Conservation (phyloP, 1,284 basidiomycete species). For the Binderoboletus segoi region DNA sequence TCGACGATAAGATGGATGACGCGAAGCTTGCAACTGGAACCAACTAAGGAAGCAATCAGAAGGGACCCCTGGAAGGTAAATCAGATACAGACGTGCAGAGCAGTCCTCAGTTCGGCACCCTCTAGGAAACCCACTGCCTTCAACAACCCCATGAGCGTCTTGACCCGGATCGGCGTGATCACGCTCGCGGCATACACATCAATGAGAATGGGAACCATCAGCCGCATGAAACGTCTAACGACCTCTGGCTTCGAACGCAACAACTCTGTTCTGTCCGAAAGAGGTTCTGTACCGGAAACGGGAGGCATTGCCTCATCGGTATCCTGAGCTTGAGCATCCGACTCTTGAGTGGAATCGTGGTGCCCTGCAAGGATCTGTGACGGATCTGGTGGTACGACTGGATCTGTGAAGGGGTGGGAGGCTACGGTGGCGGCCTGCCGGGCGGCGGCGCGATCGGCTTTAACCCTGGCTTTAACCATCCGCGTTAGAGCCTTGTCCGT, state of each 20-base stretch:
- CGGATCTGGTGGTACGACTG: conserved; percentile 26
- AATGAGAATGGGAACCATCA: conserved; percentile 88
- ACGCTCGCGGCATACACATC: conserved; percentile 97
- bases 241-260: conserved; percentile 74
- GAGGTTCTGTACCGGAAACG: conserved; percentile 35
- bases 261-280: conserved; percentile 65
- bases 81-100: conserved; percentile 62
- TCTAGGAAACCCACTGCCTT: conserved; percentile 90
- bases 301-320: conserved; percentile 36
- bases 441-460: conserved; percentile 72
- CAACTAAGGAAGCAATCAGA: conserved; percentile 49
- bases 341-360: conserved; percentile 35
- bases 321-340: conserved; percentile 37
- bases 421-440: conserved; percentile 46
- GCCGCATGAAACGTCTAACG: conserved; percentile 81
- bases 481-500: conserved; percentile 82
- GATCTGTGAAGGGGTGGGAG: conserved; percentile 33
- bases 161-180: conserved; percentile 79
- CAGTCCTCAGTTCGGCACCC: conserved; percentile 70
- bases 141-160: conserved; percentile 82
- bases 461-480: conserved; percentile 75
- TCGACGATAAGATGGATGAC: conserved; percentile 88
- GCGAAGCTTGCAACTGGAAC: conserved; percentile 92
- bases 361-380: conserved; percentile 18
- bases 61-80: not conserved